A percentile compares a stretch with the other conserved stretches of the same genome.
Conservation (phyloP, 2,329 filamentous ascomycete species). For the Penicillium sp. region DNA sequence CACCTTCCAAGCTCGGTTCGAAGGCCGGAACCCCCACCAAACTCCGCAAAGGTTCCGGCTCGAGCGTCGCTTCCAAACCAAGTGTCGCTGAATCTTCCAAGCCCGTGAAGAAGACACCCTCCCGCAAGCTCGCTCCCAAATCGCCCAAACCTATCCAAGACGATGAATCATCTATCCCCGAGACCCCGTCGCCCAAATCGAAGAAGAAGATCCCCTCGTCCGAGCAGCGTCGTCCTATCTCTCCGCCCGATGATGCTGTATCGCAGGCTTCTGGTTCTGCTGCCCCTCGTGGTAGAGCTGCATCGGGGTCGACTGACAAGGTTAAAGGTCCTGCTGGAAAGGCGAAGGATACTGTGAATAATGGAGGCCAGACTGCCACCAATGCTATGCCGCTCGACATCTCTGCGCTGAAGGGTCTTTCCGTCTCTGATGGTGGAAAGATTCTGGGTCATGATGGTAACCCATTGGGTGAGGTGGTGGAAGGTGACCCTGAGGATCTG, state of each 20-base stretch:
- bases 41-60: slow-evolving; percentile 21
- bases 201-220: slow-evolving; percentile 18
- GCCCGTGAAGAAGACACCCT: slow-evolving; percentile 22
- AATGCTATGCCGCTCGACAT: slow-evolving; percentile 29
- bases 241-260: slow-evolving; percentile 22
- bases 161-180: slow-evolving; percentile 20
- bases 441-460: slow-evolving; percentile 38
- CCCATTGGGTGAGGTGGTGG: slow-evolving; percentile 39
- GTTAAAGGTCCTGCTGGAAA: slow-evolving; percentile 18
- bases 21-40: slow-evolving; percentile 24
- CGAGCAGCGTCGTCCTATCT: slow-evolving; percentile 27
- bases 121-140: slow-evolving; percentile 26
- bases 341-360: slow-evolving; percentile 16
- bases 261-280: slow-evolving; percentile 32
- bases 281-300: slow-evolving; percentile 12
- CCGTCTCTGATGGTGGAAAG: slow-evolving; percentile 38
- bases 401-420: slow-evolving; percentile 40
- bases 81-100: slow-evolving; percentile 14
- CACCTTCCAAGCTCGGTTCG: slow-evolving; percentile 22
- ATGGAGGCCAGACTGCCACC: slow-evolving; percentile 10
- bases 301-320: slow-evolving; percentile 19
- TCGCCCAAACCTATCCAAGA: slow-evolving; percentile 21
- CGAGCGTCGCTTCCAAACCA: slow-evolving; percentile 22
- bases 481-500: slow-evolving; percentile 43
- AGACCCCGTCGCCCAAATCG: slow-evolving; percentile 24